Conservation (phyloP, 2,329 filamentous ascomycete species). For the Colletotrichum tofieldiae region DNA sequence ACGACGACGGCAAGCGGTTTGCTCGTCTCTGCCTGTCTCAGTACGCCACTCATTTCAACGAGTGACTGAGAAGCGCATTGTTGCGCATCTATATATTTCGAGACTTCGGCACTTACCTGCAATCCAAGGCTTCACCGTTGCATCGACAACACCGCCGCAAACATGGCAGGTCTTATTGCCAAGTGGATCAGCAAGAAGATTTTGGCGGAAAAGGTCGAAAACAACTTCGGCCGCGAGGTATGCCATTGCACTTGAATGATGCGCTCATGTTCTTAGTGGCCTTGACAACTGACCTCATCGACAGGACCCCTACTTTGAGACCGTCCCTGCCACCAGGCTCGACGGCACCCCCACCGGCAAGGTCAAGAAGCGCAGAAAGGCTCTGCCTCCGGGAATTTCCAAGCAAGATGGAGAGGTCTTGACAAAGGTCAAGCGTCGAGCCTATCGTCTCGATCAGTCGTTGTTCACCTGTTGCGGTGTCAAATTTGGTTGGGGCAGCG, state of each 20-base stretch:
- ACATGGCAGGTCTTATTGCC: constrained; percentile 68
- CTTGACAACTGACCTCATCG: constrained; percentile 50
- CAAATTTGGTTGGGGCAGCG: constrained; percentile 89
- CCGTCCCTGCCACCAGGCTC: constrained; percentile 81
- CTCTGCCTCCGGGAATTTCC: constrained; percentile 86
- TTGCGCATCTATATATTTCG: neutral
- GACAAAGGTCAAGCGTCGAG: constrained; percentile 87
- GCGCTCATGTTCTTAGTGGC: constrained; percentile 4
- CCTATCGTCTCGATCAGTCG: constrained; percentile 88
- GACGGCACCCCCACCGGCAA: constrained; percentile 78
- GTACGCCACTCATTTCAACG: constrained; percentile 2
- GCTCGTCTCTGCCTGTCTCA: neutral
- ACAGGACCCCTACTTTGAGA: constrained; percentile 93
- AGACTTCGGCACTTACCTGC: constrained; percentile 28
- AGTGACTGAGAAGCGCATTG: neutral
- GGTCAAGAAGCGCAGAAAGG: constrained; percentile 87
- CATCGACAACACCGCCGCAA: constrained; percentile 33
- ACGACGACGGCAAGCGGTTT: neutral
- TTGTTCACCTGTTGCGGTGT: constrained; percentile 87
- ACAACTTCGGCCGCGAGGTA: constrained; percentile 73
- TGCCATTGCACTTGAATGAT: constrained; percentile 1
- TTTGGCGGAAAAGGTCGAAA: constrained; percentile 69
- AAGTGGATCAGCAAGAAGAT: constrained; percentile 72
- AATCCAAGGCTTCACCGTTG: constrained; percentile 24
- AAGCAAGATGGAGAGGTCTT: constrained; percentile 86